phyloP scores from a whole-genome alignment of 2,329 filamentous ascomycete genomes.

The Aspergillus udagawae region DNA sequence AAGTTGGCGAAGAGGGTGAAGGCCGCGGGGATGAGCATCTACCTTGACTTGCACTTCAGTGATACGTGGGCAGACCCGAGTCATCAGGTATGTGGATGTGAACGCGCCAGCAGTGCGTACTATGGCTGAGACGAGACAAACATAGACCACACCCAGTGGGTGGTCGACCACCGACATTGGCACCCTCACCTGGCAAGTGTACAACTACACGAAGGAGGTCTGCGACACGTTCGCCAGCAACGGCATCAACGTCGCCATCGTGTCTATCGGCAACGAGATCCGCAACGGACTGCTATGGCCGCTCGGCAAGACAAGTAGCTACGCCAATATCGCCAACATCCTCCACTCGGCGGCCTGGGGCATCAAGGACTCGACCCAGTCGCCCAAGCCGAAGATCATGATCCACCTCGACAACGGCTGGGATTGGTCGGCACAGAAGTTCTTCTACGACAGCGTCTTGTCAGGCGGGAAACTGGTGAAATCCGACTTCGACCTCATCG shows the following conservation, averaged over 20 bases:
- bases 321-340: conserved; percentile 59
- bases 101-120: not conserved
- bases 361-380: conserved; percentile 59
- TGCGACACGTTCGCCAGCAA: conserved; percentile 58
- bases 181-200: conserved; percentile 58
- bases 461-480: conserved; percentile 45
- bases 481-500: conserved; percentile 66
- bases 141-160: conserved; percentile 52
- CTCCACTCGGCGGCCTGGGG: conserved; percentile 62
- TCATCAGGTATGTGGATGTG: conserved; percentile 47
- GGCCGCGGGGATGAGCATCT: conserved; percentile 58
- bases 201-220: conserved; percentile 64
- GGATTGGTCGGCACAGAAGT: conserved; percentile 63
- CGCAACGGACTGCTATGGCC: conserved; percentile 64
- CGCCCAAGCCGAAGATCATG: conserved; percentile 63
- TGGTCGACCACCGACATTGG: conserved; percentile 59
- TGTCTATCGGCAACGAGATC: conserved; percentile 73
- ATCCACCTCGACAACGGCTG: conserved; percentile 74
- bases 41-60: conserved; percentile 62
- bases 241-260: conserved; percentile 55
- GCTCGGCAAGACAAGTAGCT: conserved; percentile 53
- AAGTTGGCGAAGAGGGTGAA: conserved; percentile 62
- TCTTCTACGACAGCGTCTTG: conserved; percentile 60
- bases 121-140: not conserved
- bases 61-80: conserved; percentile 69